phyloP scores from a whole-genome alignment of 2,329 filamentous ascomycete species.

The Cytospora schulzeri region DNA sequence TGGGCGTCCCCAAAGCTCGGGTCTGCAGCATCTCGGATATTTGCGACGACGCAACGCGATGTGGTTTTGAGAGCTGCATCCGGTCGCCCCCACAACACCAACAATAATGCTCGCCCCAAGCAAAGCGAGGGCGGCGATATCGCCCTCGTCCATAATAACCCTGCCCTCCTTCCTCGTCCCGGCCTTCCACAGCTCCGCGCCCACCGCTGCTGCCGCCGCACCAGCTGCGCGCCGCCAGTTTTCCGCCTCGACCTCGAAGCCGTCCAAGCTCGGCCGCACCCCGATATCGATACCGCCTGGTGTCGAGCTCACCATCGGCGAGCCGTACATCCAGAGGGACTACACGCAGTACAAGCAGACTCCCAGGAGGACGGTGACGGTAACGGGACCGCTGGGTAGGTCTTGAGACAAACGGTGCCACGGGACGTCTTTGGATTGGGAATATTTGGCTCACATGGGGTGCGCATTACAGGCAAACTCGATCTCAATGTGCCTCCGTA shows the following conservation, averaged over 20 bases:
- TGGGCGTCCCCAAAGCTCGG: neutral
- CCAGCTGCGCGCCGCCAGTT: constrained; percentile 58
- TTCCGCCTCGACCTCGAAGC: constrained; percentile 66
- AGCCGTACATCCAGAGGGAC: constrained; percentile 57
- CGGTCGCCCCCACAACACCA: constrained; percentile 28
- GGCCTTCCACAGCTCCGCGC: constrained; percentile 56
- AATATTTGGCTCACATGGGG: constrained; percentile 25
- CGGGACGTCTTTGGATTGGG: constrained; percentile 17
- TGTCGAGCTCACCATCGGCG: constrained; percentile 73
- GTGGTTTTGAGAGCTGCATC: constrained; percentile 18
- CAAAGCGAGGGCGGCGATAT: constrained; percentile 60
- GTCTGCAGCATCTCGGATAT: neutral
- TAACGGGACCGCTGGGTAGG: constrained; percentile 79
- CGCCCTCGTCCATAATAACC: constrained; percentile 50
- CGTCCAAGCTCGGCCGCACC: constrained; percentile 84
- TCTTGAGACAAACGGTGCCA: constrained; percentile 15
- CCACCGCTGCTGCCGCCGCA: constrained; percentile 24
- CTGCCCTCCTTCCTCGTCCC: constrained; percentile 75
- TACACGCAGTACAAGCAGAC: constrained; percentile 63
- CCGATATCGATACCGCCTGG: constrained; percentile 80
- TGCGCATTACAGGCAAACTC: constrained; percentile 62
- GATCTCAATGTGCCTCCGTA: constrained; percentile 79
- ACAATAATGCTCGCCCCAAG: constrained; percentile 65
- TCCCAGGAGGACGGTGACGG: constrained; percentile 67
- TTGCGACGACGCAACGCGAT: constrained; percentile 7